Base-by-base conservation (phyloP, 2,329 filamentous ascomycete species). In the Thielaviopsis punctulata region DNA sequence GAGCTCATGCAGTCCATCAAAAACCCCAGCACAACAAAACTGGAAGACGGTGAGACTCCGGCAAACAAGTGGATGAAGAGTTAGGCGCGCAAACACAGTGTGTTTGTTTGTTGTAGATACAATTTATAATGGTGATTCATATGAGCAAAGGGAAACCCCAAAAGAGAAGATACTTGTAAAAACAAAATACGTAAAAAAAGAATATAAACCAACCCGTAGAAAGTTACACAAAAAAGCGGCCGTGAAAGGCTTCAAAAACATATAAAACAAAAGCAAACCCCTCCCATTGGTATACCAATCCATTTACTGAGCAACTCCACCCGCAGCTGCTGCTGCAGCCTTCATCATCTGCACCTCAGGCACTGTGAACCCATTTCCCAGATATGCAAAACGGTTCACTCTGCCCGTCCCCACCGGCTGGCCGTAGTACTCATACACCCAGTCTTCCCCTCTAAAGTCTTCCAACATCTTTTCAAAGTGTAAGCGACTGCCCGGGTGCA, bases 1-100 rank as follows among this genome's bases (percentile, higher is more conserved):
- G 90, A 96, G 64, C 71, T 98, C 53, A 93, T 95, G 87, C 77
- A 84, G 64, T 78, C 86, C 2, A 93, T 95, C 54, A 66, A 67
- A 57, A 71, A 71, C 56, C 63, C 50, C 9, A 41, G 21, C 13
- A 48, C 41, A 23, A 45, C 43, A 23, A 49, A 48, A 27, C 49
- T 41, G 9, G 44, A 46, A 13, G 25, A 51, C 27, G 36, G 30
- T 33, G 27, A 36, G 18, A 49, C 39, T n/a, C 30, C 47, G 13
- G 46, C 45, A 39, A 43, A 48, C 15, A 51, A 55, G 22, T 52
- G 49, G 53, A 25, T 24, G 5, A 52, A 49, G 23, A 39, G 48
- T 24, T 39, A n/a, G 27, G 6, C 13, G 2, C 30, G 4, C 30
- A 5, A 27, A 10, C 4, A 9, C 13, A n/a, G n/a, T 3, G 5